Conservation (phyloP, 305 asterid species). For the Fraxinus velutina region DNA sequence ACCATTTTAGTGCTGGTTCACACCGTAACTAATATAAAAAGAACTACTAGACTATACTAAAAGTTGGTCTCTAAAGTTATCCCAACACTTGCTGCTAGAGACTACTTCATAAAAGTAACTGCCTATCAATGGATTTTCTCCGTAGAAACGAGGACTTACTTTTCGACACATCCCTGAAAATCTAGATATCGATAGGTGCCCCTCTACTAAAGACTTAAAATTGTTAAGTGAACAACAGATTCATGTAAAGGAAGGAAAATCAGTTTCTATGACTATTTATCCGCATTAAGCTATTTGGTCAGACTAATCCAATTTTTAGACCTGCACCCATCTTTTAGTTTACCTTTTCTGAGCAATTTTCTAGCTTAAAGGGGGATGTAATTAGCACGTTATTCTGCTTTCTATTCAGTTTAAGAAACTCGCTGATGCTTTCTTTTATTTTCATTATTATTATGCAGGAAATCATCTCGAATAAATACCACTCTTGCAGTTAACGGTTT, state of each 20-base stretch:
- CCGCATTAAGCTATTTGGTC: not conserved
- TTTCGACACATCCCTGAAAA: not conserved
- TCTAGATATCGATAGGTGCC: not conserved
- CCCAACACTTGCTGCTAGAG: not conserved
- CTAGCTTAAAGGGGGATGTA: slow-evolving; percentile 5
- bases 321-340: not conserved
- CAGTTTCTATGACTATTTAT: not conserved
- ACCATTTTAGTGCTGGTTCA: not conserved
- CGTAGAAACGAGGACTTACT: not conserved
- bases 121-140: not conserved
- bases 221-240: not conserved
- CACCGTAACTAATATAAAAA: not conserved
- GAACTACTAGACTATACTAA: not conserved
- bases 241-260: not conserved
- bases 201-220: not conserved
- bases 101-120: not conserved
- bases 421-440: slow-evolving; percentile 4
- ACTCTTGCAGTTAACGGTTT: slow-evolving; percentile 94
- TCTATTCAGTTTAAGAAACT: slow-evolving; percentile 10
- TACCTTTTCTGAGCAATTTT: not conserved
- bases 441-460: slow-evolving; percentile 50
- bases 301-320: not conserved
- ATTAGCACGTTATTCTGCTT: slow-evolving; percentile 10
- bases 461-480: slow-evolving; percentile 92
- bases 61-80: not conserved